phyloP scores from a whole-genome alignment of 768 basidiomycete genomes.

The Sutorius australiensis region DNA sequence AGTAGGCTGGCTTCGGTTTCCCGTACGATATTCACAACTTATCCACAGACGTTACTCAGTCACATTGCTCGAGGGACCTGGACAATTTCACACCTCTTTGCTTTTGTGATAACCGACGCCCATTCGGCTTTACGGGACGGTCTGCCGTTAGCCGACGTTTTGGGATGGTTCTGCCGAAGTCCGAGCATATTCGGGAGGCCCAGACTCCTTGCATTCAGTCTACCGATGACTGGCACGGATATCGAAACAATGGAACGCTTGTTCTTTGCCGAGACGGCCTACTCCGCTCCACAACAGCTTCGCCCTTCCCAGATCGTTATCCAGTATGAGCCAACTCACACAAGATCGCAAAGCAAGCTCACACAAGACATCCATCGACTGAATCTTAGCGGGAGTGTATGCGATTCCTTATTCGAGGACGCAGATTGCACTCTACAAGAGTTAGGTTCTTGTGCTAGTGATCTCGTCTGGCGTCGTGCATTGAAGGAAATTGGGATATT shows the following conservation, averaged over 20 bases:
- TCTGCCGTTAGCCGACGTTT: conserved; percentile 40
- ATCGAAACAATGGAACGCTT: conserved; percentile 38
- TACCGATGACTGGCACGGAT: conserved; percentile 24
- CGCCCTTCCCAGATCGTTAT: conserved; percentile 51
- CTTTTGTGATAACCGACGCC: conserved; percentile 45
- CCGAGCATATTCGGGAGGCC: conserved; percentile 37
- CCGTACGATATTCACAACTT: conserved; percentile 2
- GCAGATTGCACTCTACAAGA: conserved; percentile 47
- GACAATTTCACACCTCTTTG: conserved; percentile 41
- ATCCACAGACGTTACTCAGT: conserved; percentile 37
- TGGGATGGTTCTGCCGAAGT: conserved; percentile 43
- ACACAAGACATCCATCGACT: conserved; percentile 45
- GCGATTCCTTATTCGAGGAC: conserved; percentile 42
- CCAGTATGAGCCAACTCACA: conserved; percentile 43
- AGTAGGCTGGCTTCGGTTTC: conserved; percentile 16
- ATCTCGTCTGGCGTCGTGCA: conserved; percentile 64
- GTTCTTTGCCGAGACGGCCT: conserved; percentile 39
- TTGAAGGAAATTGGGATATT: conserved; percentile 35
- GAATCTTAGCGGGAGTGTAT: conserved; percentile 38
- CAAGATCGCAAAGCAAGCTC: conserved; percentile 38
- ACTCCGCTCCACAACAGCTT: conserved; percentile 35
- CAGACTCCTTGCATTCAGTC: conserved; percentile 41
- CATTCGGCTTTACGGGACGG: conserved; percentile 35
- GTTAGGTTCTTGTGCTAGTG: conserved; percentile 65
- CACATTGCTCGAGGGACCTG: conserved; percentile 37